Conservation (phyloP, 108 stramenopile species). For the Bacterosira constricta region DNA sequence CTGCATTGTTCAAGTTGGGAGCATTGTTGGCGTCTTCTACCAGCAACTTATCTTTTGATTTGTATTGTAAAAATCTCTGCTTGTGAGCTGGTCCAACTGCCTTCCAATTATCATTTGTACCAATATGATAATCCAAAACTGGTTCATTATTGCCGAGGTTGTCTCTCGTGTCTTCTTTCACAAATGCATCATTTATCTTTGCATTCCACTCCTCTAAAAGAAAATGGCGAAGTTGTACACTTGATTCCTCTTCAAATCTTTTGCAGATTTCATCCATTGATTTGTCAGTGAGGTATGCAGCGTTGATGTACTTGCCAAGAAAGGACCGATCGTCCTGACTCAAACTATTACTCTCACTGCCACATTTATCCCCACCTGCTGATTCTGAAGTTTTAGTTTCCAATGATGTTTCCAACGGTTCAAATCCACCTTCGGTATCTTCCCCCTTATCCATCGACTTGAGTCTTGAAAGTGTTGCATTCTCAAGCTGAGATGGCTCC, state of each 20-base stretch:
- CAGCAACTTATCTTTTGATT: neutral
- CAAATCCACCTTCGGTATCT: conserved; percentile 45
- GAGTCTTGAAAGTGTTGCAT: conserved; percentile 75
- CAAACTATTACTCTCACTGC: conserved; percentile 29
- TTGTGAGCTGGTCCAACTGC: conserved; percentile 93
- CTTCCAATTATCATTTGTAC: conserved; percentile 74
- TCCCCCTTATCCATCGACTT: conserved; percentile 55
- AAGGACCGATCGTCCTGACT: conserved; percentile 58
- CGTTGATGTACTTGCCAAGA: conserved; percentile 69
- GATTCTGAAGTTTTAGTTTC: neutral
- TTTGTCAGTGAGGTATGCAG: conserved; percentile 59
- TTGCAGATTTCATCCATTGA: conserved; percentile 68
- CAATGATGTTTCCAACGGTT: conserved; percentile 10
- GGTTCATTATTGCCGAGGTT: conserved; percentile 60
- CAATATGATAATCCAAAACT: conserved; percentile 61
- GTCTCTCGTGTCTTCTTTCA: conserved; percentile 50
- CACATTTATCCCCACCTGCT: conserved; percentile 2
- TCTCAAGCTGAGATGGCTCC: conserved; percentile 55
- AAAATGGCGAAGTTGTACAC: conserved; percentile 81
- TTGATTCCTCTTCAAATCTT: conserved; percentile 83
- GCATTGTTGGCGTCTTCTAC: conserved; percentile 6
- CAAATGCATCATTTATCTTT: conserved; percentile 36
- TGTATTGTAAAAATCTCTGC: conserved; percentile 84
- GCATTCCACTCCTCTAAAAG: conserved; percentile 58
- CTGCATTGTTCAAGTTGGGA: conserved; percentile 7